These are phyloP conservation scores for Cryptomeria japonica DNA, from an alignment of 75 land plant genomes.

Conservation along the genomic window DNA sequence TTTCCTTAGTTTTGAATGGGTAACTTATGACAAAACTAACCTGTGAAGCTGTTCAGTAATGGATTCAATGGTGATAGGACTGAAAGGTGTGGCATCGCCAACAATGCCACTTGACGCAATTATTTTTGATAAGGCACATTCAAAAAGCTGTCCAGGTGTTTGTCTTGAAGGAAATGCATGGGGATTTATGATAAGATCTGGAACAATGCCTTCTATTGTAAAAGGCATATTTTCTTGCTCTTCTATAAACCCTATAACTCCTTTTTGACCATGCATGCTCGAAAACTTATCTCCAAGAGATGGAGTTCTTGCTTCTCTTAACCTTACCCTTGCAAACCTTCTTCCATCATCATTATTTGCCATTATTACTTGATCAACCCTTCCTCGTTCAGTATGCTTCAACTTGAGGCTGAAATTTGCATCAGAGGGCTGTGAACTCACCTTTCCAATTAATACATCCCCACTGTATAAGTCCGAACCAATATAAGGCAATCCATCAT, in stretches of 20 bases:
- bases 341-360: constrained; percentile 85
- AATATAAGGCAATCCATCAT: constrained; percentile 86
- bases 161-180: constrained; percentile 75
- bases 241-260: constrained; percentile 74
- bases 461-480: constrained; percentile 59
- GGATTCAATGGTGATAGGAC: constrained; percentile 46
- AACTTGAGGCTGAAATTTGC: constrained; percentile 73
- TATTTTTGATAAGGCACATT: constrained; percentile 75
- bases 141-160: constrained; percentile 63
- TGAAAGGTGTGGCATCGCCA: constrained; percentile 84
- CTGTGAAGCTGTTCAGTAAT: constrained; percentile 74
- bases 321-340: constrained; percentile 70
- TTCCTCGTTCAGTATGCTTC: constrained; percentile 79
- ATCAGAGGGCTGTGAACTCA: constrained; percentile 43
- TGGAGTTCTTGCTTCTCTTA: constrained; percentile 73
- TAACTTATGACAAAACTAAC: constrained; percentile 23
- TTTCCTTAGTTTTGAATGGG: not conserved
- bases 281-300: constrained; percentile 90
- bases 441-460: constrained; percentile 85
- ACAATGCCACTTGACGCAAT: constrained; percentile 47
- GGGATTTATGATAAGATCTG: constrained; percentile 26
- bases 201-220: constrained; percentile 63
- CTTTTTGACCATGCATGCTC: constrained; percentile 98
- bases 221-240: constrained; percentile 4
- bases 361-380: constrained; percentile 84